Evolutionary conservation across 2,329 filamentous ascomycete species (phyloP).

Genomic region (Fonsecaea monophora): DNA sequence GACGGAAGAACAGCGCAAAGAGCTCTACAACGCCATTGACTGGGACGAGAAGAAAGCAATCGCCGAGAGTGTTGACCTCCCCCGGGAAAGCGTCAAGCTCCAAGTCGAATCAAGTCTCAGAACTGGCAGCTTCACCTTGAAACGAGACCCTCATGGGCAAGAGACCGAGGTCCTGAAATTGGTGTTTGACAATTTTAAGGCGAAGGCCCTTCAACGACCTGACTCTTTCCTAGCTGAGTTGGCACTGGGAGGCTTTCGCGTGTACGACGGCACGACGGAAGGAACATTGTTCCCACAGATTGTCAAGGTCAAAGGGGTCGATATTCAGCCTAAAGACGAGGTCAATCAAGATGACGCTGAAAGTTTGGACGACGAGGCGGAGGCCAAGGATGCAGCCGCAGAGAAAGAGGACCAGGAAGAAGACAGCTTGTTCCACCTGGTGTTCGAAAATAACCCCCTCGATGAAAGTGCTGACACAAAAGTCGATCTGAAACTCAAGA

Average conservation of each 20-base stretch:
- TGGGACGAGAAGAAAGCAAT: slow-evolving; percentile 96
- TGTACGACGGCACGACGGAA: slow-evolving; percentile 94
- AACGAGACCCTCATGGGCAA: slow-evolving; percentile 79
- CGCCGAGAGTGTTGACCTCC: slow-evolving; percentile 84
- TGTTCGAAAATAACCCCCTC: slow-evolving; percentile 93
- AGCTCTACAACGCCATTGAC: slow-evolving; percentile 96
- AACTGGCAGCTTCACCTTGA: slow-evolving; percentile 94
- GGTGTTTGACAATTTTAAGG: slow-evolving; percentile 93
- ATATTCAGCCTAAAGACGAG: slow-evolving; percentile 60
- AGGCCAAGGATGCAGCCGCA: slow-evolving; percentile 46
- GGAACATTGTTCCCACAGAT: slow-evolving; percentile 93
- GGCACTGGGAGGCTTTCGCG: slow-evolving; percentile 87
- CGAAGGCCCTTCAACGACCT: slow-evolving; percentile 85
- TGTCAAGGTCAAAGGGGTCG: slow-evolving; percentile 89
- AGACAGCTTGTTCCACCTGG: slow-evolving; percentile 88
- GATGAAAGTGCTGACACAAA: slow-evolving; percentile 91
- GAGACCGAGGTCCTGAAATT: slow-evolving; percentile 83
- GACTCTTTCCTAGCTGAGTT: slow-evolving; percentile 90
- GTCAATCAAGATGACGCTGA: slow-evolving; percentile 53
- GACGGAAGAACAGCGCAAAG: slow-evolving; percentile 94
- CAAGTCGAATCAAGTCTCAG: slow-evolving; percentile 92
- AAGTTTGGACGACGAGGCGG: slow-evolving; percentile 42
- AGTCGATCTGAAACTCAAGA: slow-evolving; percentile 88
- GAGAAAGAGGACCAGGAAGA: slow-evolving; percentile 53
- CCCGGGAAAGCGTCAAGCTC: slow-evolving; percentile 89